Base-by-base conservation (phyloP, 2,329 filamentous ascomycete species). In the Exophiala viscosa region DNA sequence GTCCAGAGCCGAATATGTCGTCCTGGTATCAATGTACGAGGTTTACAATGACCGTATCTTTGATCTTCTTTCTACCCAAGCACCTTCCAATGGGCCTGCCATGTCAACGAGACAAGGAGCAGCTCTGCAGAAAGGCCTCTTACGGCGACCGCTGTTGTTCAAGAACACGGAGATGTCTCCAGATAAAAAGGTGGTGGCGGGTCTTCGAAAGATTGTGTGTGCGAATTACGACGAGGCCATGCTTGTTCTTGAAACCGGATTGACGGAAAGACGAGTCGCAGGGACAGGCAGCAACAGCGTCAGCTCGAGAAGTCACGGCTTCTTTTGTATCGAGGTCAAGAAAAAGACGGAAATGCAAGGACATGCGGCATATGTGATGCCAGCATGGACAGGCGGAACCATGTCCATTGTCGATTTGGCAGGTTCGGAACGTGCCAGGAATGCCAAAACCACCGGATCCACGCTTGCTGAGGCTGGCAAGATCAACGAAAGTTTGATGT, bases 21-120 rank as follows among this genome's bases (percentile, higher is more conserved):
- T 99, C 48, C 76, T 99, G 9, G 79, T 99, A 17, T 96, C 90
- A 48, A 99, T 99, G 91, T 97, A 97, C 70, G 93, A 99, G 69
- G 92, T 99, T 1, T 96, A 99, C 75, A 99, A 99, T 66, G 92
- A 99, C 71, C 85, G 91, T 33, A 97, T 99, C 60, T 97, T 95
- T 68, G 93, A 99, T 65, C 82, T 99, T 0, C 76, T 99, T 1
- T 87, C 86, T 0, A 76, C 78, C 14, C 65, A 73, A 1, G 65
- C 69, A n/a, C 45, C 58, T 18, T 65, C 83, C 7, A 67, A 68
- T 4, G 69, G 68, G 39, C 67, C 67, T 18, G 66, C 66, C n/a
- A 66, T 66, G 9, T 63, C 68, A 57, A 71, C 69, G 9, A 67
- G 71, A 36, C 66, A 74, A 57, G 70, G 71, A 23, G 73, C 70